Base-by-base conservation (phyloP, 169 alveolate species). In the Eimeria falciformis region DNA sequence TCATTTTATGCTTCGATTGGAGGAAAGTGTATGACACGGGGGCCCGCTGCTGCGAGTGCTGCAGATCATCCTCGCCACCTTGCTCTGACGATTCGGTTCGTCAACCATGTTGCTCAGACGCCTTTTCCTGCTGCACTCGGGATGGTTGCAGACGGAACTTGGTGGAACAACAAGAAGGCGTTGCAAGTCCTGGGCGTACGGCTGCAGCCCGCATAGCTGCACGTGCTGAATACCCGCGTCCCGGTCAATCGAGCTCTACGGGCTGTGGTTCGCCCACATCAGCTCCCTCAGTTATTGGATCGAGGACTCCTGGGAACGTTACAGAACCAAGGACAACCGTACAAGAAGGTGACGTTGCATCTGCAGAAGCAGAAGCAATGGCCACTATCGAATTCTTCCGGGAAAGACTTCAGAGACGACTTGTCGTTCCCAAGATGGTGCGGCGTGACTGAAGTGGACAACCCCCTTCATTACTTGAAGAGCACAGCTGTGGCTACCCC, bases 341-440 rank as follows among this genome's bases (percentile, higher is more conserved):
- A 27, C 73, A 65, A 81, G 93, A 62, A 7, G 27, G 68, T 33
- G 90, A 79, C 14, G 87, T 90, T n/a, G 93, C 93, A 23, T 17
- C 73, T 53, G 93, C 93, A 0, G 93, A 90, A 56, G 83, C 81
- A n/a, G 93, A 82, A 55, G 93, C 93, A 1, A 82, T 90, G 84
- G 93, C 90, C 29, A 82, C 73, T 75, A 78, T 90, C 37, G 93
- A 78, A 45, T 56, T 68, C 47, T 45, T 90, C 66, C 46, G 93
- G 29, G 93, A 90, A 11, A 65, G 83, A 27, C 78, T 90, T 27
- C 93, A 90, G 58, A 40, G 93, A 71, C 85, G 84, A 43, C 37
- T 37, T 37, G 75, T 78, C 33, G 84, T 66, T 2, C 93, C 93
- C 62, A 90, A 90, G 84, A 75, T 90, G 62, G 93, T 90, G 56